A percentile compares a stretch with the other conserved stretches of the same genome.
These are phyloP conservation scores for Colletotrichum gloeosporioides DNA, from an alignment of 2,329 filamentous ascomycete species.

Conservation along the genomic window DNA sequence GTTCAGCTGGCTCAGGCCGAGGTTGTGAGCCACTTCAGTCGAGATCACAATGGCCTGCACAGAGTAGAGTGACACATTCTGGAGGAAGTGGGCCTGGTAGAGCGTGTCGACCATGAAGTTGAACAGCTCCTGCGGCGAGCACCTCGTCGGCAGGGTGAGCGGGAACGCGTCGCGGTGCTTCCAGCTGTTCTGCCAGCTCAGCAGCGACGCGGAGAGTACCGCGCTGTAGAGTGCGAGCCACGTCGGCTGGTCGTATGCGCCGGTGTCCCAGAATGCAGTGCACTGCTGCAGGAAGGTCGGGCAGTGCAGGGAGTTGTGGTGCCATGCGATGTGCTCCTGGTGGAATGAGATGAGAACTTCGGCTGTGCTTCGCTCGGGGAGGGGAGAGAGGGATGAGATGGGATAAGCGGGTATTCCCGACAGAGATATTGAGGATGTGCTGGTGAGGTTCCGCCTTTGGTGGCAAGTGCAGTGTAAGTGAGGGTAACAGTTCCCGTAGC, in stretches of 20 bases:
- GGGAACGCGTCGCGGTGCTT: background rate
- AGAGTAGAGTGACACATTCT: background rate
- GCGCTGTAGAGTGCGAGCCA: background rate
- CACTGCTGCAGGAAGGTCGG: background rate
- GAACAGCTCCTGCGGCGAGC: background rate
- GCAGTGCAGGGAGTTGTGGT: background rate
- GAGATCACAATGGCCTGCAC: background rate
- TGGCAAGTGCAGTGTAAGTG: background rate
- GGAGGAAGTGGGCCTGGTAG: background rate
- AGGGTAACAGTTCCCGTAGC: background rate
- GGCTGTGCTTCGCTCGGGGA: background rate
- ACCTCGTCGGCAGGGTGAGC: background rate
- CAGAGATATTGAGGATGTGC: background rate
- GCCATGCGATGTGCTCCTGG: background rate
- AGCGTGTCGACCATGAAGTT: background rate
- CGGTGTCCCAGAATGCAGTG: background rate
- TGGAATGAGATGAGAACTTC: background rate
- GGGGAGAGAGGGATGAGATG: background rate
- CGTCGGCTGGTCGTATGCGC: background rate
- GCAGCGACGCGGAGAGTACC: background rate
- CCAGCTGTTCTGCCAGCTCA: background rate
- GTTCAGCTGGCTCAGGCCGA: background rate
- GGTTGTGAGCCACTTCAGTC: background rate
- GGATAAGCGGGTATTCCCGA: accelerated
- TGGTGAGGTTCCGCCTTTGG: background rate